A percentile compares a stretch with the other conserved stretches of the same genome.
Evolutionary conservation across 2,329 filamentous ascomycete species (phyloP).

Genomic region (Ophiostoma sp.): DNA sequence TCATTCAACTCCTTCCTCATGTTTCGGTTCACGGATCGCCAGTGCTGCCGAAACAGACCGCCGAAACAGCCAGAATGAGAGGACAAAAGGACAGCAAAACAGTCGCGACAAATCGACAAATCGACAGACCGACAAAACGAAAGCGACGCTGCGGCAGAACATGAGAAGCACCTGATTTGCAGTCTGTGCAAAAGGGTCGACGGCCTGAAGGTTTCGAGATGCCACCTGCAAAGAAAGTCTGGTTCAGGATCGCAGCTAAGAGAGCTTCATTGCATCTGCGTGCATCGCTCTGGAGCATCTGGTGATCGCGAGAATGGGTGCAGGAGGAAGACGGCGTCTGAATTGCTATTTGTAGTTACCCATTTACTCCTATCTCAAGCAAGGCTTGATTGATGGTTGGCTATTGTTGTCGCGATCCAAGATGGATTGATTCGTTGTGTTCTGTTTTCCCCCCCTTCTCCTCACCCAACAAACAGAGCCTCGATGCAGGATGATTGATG

Average conservation of each 20-base stretch:
- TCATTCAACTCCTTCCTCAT: background rate
- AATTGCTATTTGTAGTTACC: background rate
- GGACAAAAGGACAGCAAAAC: background rate
- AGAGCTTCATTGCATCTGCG: background rate
- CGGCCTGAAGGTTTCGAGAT: background rate
- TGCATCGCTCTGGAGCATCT: background rate
- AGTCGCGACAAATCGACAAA: background rate
- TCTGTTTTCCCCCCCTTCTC: background rate
- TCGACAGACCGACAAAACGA: background rate
- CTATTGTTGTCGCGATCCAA: background rate
- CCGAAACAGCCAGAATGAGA: background rate
- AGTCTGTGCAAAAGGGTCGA: background rate
- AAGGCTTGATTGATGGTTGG: background rate
- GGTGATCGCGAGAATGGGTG: background rate
- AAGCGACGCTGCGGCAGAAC: background rate
- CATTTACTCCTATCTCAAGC: background rate
- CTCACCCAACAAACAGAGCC: background rate
- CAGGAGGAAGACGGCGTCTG: background rate
- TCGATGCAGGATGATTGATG: background rate
- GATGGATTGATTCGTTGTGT: background rate
- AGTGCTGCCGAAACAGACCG: slow-evolving; percentile 6
- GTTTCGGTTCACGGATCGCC: slow-evolving; percentile 16
- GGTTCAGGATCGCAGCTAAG: slow-evolving; percentile 6
- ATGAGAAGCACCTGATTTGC: slow-evolving; percentile 1
- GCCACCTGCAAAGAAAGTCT: background rate